Conservation (phyloP, 176 grass and related monocot genomes). For the Zizania latifolia region DNA sequence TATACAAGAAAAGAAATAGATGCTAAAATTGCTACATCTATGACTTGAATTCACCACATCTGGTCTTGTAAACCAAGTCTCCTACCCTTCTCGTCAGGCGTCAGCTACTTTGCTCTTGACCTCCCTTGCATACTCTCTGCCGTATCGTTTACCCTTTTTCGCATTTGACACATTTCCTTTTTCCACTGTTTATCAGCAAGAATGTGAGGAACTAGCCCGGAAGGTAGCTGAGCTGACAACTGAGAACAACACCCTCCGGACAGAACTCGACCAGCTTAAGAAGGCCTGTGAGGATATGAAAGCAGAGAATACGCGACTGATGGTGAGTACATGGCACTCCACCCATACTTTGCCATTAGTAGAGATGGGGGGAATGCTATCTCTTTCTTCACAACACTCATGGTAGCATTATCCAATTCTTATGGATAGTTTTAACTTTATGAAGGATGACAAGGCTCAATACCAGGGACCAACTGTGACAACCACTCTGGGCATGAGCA, state of each 20-base stretch:
- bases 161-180: neutral
- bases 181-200: slow-evolving; percentile 53
- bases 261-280: slow-evolving; percentile 63
- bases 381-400: neutral
- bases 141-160: too few species aligned
- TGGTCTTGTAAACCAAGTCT: slow-evolving; percentile 1
- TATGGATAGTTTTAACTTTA: neutral
- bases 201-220: slow-evolving; percentile 56
- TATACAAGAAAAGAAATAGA: neutral
- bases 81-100: too few species aligned
- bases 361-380: neutral
- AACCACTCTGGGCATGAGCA: slow-evolving; percentile 48
- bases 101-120: neutral
- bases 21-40: neutral
- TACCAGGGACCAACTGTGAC: slow-evolving; percentile 30
- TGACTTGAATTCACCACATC: neutral
- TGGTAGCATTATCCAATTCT: neutral
- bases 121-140: neutral
- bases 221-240: slow-evolving; percentile 60
- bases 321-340: slow-evolving; percentile 37
- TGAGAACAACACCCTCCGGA: slow-evolving; percentile 50
- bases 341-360: neutral
- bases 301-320: slow-evolving; percentile 49
- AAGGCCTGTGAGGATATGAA: slow-evolving; percentile 60
- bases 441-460: slow-evolving; percentile 32